These are phyloP conservation scores for Pezicula rhizophila DNA, from an alignment of 2,329 filamentous ascomycete species.

Conservation along the genomic window DNA sequence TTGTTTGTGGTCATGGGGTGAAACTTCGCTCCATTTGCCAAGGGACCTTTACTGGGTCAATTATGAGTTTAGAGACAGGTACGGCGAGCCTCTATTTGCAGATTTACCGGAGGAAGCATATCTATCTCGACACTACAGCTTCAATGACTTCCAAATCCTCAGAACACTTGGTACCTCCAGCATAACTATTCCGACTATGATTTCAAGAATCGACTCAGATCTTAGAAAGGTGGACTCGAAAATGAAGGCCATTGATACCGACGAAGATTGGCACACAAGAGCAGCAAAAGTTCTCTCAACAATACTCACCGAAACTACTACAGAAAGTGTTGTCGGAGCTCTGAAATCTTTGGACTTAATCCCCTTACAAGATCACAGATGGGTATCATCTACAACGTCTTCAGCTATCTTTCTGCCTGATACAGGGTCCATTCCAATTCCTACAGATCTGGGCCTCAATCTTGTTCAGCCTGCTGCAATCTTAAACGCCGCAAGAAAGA, in stretches of 20 bases:
- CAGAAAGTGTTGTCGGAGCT: background rate
- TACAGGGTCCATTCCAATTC: constrained; percentile 7
- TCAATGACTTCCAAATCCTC: too few relatives aligned
- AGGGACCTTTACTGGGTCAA: too few relatives aligned
- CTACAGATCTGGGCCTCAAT: constrained; percentile 11
- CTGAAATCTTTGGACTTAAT: constrained; percentile 2
- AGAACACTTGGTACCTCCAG: too few relatives aligned
- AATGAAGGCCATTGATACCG: background rate
- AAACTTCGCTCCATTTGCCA: too few relatives aligned
- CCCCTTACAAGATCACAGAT: constrained; percentile 7
- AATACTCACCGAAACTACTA: constrained; percentile 1
- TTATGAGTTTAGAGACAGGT: too few relatives aligned
- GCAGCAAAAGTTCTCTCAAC: constrained; percentile 6
- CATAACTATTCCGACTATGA: too few relatives aligned
- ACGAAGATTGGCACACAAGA: constrained; percentile 9
- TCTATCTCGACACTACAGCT: too few relatives aligned
- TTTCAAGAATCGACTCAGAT: too few relatives aligned
- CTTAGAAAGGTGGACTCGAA: too few relatives aligned
- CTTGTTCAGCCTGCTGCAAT: constrained; percentile 6
- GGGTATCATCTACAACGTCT: constrained; percentile 5
- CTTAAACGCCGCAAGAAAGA: constrained; percentile 5
- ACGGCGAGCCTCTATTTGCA: too few relatives aligned
- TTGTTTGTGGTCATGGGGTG: too few relatives aligned
- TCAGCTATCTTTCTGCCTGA: constrained; percentile 9
- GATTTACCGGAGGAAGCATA: too few relatives aligned